These are phyloP conservation scores for Xylaria sp. DNA, from an alignment of 2,329 filamentous ascomycete genomes.

Conservation along the genomic window DNA sequence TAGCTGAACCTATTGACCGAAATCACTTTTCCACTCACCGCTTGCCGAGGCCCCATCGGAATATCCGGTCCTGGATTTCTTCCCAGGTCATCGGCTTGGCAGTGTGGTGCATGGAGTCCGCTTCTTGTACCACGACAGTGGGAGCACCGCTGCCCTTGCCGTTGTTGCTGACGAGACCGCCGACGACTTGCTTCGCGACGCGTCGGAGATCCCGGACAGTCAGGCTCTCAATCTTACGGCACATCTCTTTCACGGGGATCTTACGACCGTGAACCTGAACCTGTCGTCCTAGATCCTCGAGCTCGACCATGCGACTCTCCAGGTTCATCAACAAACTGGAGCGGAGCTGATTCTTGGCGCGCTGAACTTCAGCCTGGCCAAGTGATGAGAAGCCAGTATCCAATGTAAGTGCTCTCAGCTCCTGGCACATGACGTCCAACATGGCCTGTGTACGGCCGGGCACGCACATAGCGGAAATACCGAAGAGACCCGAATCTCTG, in stretches of 20 bases:
- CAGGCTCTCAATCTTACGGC: constrained; percentile 73
- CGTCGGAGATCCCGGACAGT: constrained; percentile 75
- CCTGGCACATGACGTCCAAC: constrained; percentile 92
- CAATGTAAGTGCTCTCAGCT: constrained; percentile 72
- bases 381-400: constrained; percentile 70
- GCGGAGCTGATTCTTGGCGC: constrained; percentile 94
- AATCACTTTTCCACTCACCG: constrained; percentile 27
- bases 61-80: constrained; percentile 82
- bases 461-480: constrained; percentile 80
- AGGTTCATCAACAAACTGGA: constrained; percentile 93
- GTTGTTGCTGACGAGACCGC: constrained; percentile 67
- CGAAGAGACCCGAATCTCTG: constrained; percentile 91
- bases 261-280: constrained; percentile 96
- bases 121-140: constrained; percentile 92
- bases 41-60: constrained; percentile 74
- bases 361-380: constrained; percentile 70
- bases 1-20: not conserved
- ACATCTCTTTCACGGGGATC: constrained; percentile 91
- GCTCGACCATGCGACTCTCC: constrained; percentile 92
- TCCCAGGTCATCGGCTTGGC: constrained; percentile 72
- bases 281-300: constrained; percentile 90
- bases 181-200: constrained; percentile 73
- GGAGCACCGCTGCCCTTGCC: constrained; percentile 80
- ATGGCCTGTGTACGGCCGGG: constrained; percentile 74
- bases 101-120: constrained; percentile 64